Percentiles rank a stretch among this genome's conserved stretches.
Conservation (phyloP, 2,329 filamentous ascomycete species). For the Diplodia seriata region DNA sequence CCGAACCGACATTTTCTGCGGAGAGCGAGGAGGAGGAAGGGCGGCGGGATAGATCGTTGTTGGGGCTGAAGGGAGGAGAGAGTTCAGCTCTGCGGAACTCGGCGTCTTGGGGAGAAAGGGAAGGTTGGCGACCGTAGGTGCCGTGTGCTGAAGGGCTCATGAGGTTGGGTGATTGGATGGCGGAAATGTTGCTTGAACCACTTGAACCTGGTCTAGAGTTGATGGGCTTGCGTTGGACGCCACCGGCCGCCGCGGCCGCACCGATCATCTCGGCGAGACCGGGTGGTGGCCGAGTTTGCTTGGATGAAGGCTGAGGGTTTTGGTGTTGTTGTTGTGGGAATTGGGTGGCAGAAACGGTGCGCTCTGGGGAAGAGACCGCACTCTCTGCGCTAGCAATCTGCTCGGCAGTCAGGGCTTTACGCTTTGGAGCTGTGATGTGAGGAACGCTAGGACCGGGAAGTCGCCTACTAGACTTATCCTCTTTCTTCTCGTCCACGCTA, state of each 20-base stretch:
- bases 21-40: constrained; percentile 1
- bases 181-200: constrained; percentile 30
- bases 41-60: constrained; percentile 16
- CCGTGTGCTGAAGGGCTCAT: constrained; percentile 7
- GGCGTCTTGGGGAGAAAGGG: constrained; percentile 28
- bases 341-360: constrained; percentile 5
- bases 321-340: constrained; percentile 6
- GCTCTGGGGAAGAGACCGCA: constrained; percentile 14
- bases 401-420: constrained; percentile 53
- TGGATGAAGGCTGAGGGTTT: constrained; percentile 19
- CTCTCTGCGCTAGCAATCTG: constrained; percentile 49
- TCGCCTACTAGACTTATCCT: constrained; percentile 38
- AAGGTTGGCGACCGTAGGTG: constrained; percentile 31
- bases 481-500: constrained; percentile 44
- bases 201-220: constrained; percentile 34
- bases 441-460: constrained; percentile 43
- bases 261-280: constrained; percentile 37
- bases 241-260: constrained; percentile 25
- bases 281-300: constrained; percentile 31
- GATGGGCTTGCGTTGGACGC: constrained; percentile 38
- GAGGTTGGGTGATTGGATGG: constrained; percentile 25
- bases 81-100: constrained; percentile 27
- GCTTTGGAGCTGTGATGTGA: constrained; percentile 50
- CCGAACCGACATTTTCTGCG: background rate
- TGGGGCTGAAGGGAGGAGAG: background rate